Conservation (phyloP, 192 early-diverging fungal genomes). For the Backusella westeae region DNA sequence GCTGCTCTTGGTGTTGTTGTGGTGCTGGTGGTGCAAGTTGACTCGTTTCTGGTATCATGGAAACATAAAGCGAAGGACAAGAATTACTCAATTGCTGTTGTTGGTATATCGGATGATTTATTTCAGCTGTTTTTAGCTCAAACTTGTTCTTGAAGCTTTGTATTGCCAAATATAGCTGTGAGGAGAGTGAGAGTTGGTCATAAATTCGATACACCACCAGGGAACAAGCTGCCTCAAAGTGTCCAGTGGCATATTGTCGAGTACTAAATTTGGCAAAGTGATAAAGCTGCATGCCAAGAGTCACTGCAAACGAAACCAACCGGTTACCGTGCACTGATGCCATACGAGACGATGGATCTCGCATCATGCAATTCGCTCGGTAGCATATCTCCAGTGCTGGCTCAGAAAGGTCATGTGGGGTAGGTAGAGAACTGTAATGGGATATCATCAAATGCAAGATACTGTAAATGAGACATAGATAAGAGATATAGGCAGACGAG, state of each 20-base stretch:
- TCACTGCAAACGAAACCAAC: neutral
- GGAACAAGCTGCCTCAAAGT: neutral
- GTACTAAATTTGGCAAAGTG: neutral
- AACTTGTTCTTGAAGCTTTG: neutral
- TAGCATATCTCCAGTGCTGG: neutral
- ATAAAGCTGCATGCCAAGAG: neutral
- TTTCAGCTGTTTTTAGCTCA: neutral
- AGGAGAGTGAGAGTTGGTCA: constrained; percentile 6
- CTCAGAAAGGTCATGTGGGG: neutral
- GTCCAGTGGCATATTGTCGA: neutral
- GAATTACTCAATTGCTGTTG: neutral
- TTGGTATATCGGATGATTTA: neutral
- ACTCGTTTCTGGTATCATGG: neutral
- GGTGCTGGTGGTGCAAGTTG: neutral
- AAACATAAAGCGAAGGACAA: constrained; percentile 3
- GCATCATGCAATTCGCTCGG: neutral
- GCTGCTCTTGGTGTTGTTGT: neutral
- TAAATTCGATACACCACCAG: neutral
- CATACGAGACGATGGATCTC: neutral
- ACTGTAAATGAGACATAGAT: constrained; percentile 3
- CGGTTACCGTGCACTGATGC: constrained; percentile 6
- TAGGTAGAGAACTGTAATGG: neutral
- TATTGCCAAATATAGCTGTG: neutral
- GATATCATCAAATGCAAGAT: neutral
- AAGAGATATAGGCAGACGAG: neutral